Conservation (phyloP, 176 grass and related monocot genomes). For the Bothriochloa decipiens region DNA sequence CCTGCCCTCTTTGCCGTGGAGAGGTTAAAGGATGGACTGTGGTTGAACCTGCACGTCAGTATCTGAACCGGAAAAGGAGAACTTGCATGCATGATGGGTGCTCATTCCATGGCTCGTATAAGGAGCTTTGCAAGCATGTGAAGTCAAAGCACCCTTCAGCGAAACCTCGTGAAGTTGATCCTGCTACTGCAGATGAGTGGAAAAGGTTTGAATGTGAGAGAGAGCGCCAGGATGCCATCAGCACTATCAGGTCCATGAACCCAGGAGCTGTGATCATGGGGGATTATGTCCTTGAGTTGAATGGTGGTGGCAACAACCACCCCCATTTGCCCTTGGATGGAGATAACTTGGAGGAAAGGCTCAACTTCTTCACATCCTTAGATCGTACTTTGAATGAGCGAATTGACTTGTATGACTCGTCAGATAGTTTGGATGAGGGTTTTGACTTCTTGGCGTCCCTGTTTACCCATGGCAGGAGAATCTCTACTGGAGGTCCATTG, state of each 20-base stretch:
- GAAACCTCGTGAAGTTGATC: conserved; percentile 74
- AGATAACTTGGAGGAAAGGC: conserved; percentile 47
- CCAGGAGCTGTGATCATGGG: conserved; percentile 78
- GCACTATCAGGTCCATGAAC: conserved; percentile 77
- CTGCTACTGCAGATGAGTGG: conserved; percentile 80
- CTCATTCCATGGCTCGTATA: conserved; percentile 77
- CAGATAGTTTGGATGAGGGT: conserved; percentile 52
- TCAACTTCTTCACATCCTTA: conserved; percentile 58
- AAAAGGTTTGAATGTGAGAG: conserved; percentile 72
- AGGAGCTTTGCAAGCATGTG: conserved; percentile 77
- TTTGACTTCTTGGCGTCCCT: conserved; percentile 57
- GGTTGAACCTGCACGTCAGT: conserved; percentile 73
- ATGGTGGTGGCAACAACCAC: conserved; percentile 46
- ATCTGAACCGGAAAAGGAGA: conserved; percentile 82
- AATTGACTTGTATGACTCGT: conserved; percentile 49
- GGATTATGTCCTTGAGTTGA: conserved; percentile 93
- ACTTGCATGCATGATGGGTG: conserved; percentile 76
- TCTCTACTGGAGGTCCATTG: conserved; percentile 35
- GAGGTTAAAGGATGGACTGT: conserved; percentile 95
- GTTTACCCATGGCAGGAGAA: conserved; percentile 50
- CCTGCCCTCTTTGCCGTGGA: conserved; percentile 86
- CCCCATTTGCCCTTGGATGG: conserved; percentile 39
- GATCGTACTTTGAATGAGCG: conserved; percentile 57
- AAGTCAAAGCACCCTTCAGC: conserved; percentile 63
- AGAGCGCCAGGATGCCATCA: conserved; percentile 84